A percentile compares a stretch with the other conserved stretches of the same genome.
These are phyloP conservation scores for Claviceps sorghi DNA, from an alignment of 2,329 filamentous ascomycete species.

Conservation along the genomic window DNA sequence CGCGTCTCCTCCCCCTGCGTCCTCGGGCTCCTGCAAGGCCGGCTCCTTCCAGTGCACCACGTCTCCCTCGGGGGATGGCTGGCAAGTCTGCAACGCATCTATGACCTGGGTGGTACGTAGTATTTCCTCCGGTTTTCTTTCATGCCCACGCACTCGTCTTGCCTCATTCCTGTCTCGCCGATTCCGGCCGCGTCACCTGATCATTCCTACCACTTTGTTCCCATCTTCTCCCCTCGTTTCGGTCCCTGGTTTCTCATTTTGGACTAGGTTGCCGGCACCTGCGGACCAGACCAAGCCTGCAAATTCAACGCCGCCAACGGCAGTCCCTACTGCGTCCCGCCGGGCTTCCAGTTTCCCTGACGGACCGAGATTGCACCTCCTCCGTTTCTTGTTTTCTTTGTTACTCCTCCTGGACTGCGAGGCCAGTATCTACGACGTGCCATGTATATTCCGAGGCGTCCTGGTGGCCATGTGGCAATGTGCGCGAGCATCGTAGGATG, in stretches of 20 bases:
- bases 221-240: too few relatives aligned
- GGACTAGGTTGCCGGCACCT: background rate
- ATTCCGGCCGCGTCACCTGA: background rate
- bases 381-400: too few relatives aligned
- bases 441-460: too few relatives aligned
- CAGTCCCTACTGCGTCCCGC: constrained; percentile 2
- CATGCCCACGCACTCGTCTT: background rate
- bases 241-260: background rate
- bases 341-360: constrained; percentile 1
- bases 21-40: background rate
- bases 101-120: constrained; percentile 1
- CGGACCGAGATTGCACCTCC: too few relatives aligned
- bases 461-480: too few relatives aligned
- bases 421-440: too few relatives aligned
- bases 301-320: constrained; percentile 1
- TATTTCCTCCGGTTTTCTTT: background rate
- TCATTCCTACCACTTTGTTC: too few relatives aligned
- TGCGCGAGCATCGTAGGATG: too few relatives aligned
- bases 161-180: background rate
- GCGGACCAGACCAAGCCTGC: background rate
- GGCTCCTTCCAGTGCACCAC: background rate
- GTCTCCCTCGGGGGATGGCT: background rate
- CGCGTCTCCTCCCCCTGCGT: background rate
- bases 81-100: constrained; percentile 2
- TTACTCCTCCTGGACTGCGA: too few relatives aligned